Evolutionary conservation across 2,329 filamentous ascomycete genomes (phyloP).

Genomic region (Eurotiales sp.): DNA sequence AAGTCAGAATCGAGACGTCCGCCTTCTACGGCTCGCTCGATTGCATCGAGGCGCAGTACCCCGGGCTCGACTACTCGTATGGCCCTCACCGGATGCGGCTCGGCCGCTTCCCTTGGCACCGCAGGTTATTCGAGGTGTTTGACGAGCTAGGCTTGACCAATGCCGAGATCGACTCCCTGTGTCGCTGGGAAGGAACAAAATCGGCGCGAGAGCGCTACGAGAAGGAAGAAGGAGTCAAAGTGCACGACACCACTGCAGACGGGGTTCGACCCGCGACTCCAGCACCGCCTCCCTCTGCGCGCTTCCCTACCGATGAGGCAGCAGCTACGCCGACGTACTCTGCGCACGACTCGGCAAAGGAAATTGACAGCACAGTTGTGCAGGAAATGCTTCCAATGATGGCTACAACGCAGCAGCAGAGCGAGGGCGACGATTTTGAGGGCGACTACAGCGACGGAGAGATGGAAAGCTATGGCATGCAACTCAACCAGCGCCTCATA

Average conservation of each 20-base stretch:
- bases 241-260: conserved; percentile 59
- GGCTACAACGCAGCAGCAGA: conserved; percentile 19
- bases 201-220: conserved; percentile 46
- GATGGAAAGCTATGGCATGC: conserved; percentile 50
- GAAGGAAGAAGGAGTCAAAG: conserved; percentile 55
- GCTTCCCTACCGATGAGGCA: conserved; percentile 30
- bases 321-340: conserved; percentile 20
- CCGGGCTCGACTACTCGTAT: conserved; percentile 62
- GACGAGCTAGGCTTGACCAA: conserved; percentile 57
- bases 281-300: conserved; percentile 27
- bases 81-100: conserved; percentile 60
- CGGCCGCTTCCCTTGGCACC: conserved; percentile 59
- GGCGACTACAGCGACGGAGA: conserved; percentile 40
- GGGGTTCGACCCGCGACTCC: conserved; percentile 52
- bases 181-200: conserved; percentile 55
- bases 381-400: conserved; percentile 4
- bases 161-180: conserved; percentile 58
- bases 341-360: background rate
- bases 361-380: conserved; percentile 21
- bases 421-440: conserved; percentile 25
- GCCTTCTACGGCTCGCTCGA: conserved; percentile 63
- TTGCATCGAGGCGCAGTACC: conserved; percentile 63
- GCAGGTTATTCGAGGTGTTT: conserved; percentile 58
- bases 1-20: conserved; percentile 62
- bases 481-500: conserved; percentile 50